Conservation (phyloP, 257 asterid species). For the Solanum dulcamara region DNA sequence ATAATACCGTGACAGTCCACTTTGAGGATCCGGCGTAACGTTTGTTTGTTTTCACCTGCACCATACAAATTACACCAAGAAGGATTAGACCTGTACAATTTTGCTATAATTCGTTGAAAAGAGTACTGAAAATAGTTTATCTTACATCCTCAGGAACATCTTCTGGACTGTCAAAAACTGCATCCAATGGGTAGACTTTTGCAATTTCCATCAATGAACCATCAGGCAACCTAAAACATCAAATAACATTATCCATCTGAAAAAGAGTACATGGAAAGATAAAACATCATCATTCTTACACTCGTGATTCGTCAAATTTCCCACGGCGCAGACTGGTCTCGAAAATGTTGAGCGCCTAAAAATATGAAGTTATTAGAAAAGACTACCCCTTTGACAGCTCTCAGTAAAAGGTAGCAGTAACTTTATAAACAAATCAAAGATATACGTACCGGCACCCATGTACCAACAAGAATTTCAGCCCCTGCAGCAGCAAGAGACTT, state of each 20-base stretch:
- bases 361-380: not conserved
- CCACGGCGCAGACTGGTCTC: conserved; percentile 5
- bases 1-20: conserved; percentile 89
- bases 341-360: not conserved
- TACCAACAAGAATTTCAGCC: conserved; percentile 58
- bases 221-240: conserved; percentile 67
- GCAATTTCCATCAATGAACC: conserved; percentile 94
- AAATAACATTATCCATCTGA: not conserved
- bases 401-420: not conserved
- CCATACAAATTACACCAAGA: not conserved
- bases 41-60: conserved; percentile 75
- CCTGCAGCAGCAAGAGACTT: conserved; percentile 7
- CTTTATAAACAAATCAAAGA: not conserved
- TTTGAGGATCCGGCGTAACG: conserved; percentile 82
- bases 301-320: conserved; percentile 83
- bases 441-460: conserved; percentile 96
- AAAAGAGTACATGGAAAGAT: not conserved
- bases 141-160: conserved; percentile 98
- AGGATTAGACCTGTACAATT: not conserved
- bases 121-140: not conserved
- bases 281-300: conserved; percentile 28
- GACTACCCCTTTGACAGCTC: not conserved
- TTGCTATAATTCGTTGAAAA: not conserved
- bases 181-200: conserved; percentile 91
- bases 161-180: conserved; percentile 74